phyloP scores from a whole-genome alignment of 2,329 filamentous ascomycete species.

The Fusarium odoratissimum region DNA sequence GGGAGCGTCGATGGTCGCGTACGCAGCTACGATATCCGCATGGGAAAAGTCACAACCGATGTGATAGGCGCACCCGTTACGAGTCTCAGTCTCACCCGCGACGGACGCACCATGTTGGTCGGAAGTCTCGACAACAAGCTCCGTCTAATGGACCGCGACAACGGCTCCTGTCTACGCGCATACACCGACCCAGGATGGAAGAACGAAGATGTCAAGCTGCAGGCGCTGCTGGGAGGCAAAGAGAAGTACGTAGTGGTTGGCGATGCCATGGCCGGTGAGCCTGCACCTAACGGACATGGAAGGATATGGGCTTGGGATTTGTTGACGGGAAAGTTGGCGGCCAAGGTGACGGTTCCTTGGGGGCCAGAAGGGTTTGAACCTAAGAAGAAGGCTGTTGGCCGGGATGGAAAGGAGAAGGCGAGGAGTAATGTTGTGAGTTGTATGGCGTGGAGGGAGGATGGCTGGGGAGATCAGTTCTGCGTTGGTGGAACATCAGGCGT shows the following conservation, averaged over 20 bases:
- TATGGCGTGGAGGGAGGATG: constrained; percentile 70
- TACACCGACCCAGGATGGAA: constrained; percentile 70
- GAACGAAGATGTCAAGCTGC: constrained; percentile 79
- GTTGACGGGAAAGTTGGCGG: constrained; percentile 74
- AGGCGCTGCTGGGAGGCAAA: constrained; percentile 78
- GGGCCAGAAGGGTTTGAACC: constrained; percentile 61
- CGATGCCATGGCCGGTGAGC: constrained; percentile 69
- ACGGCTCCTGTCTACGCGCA: constrained; percentile 77
- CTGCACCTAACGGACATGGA: constrained; percentile 60
- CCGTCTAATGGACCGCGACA: constrained; percentile 82
- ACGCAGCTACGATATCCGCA: constrained; percentile 83
- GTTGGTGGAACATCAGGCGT: constrained; percentile 73
- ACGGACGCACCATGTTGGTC: constrained; percentile 80
- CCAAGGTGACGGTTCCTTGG: constrained; percentile 70
- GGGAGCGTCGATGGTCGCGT: constrained; percentile 89
- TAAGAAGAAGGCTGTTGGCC: constrained; percentile 65
- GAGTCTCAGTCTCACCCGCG: constrained; percentile 75
- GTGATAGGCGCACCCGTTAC: constrained; percentile 79
- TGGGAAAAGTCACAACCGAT: constrained; percentile 77
- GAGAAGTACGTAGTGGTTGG: constrained; percentile 85
- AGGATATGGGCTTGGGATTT: constrained; percentile 86
- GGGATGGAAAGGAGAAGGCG: constrained; percentile 70
- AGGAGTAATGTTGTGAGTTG: constrained; percentile 71
- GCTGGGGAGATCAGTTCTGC: constrained; percentile 73
- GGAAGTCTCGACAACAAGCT: constrained; percentile 81